Base-by-base conservation (phyloP, 202 grass and related monocot species). In the Carex arenaria region DNA sequence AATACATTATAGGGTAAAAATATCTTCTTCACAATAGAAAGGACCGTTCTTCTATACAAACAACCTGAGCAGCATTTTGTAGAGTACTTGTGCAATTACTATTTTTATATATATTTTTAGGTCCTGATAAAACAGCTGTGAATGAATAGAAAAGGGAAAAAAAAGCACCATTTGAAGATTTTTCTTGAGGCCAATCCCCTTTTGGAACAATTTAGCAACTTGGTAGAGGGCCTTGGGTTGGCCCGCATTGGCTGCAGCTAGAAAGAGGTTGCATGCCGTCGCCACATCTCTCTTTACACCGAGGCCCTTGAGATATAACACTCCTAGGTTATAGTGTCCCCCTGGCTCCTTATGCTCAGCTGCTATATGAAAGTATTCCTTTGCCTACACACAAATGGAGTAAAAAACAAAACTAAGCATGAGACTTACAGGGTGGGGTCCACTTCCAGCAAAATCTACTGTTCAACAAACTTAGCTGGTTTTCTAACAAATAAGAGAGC, bases 191-290 rank as follows among this genome's bases (percentile, higher is more conserved):
- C 91, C 88, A 65, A 99, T 87, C 67, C 93, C 97, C 82, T 91
- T 99, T 34, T 99, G 97, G 80, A 94, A 99, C 82, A 99, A 83
- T 62, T 95, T 99, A 23, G 97, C 97, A 53, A 99, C 86, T 89
- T 99, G 97, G 82, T 96, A 99, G 68, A 99, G 88, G 82, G 93
- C 97, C 87, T 99, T 99, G 78, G 93, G 91, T 51, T 99, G 93
- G 65, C 93, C 97, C 20, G 55, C 89, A 92, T 99, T 92, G 85
- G 93, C 93, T 64, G 97, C 97, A 67, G 38, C 77, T 69, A 99
- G 85, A 80, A 99, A 92, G 76, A 68, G 61, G 82, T 89, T 90
- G 85, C 88, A 88, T 42, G 97, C 97, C 42, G 38, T 49, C 65
- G 66, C 82, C 55, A 96, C 83, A 90, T 99, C 90, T 78, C 84